Evolutionary conservation across 139 green algal species (phyloP).

Genomic region (Nannochloris sp.): DNA sequence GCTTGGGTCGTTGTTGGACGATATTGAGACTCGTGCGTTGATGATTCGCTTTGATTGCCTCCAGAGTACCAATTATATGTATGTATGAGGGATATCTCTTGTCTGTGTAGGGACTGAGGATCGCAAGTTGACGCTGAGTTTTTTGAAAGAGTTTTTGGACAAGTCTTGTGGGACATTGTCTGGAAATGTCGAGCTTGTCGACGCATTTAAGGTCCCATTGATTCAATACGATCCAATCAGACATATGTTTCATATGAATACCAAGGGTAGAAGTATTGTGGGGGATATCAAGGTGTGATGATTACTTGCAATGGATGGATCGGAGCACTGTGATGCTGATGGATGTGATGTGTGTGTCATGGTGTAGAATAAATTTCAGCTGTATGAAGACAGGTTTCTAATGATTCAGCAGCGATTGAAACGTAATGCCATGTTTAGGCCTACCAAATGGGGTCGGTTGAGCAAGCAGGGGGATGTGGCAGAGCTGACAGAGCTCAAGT

Average conservation of each 20-base stretch:
- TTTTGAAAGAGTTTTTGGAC: conserved; percentile 30
- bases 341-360: neutral
- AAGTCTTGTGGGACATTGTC: neutral
- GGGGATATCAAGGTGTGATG: conserved; percentile 23
- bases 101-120: conserved; percentile 18
- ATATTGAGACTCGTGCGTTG: conserved; percentile 22
- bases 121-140: conserved; percentile 15
- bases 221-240: conserved; percentile 53
- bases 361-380: conserved; percentile 54
- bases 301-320: neutral
- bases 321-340: conserved; percentile 5
- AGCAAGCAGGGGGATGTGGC: neutral
- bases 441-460: conserved; percentile 12
- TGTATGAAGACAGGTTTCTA: conserved; percentile 61
- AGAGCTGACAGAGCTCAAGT: conserved; percentile 70
- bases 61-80: neutral
- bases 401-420: conserved; percentile 65
- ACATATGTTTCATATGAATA: conserved; percentile 29
- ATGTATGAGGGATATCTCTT: no score
- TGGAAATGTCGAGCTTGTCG: conserved; percentile 28
- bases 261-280: conserved; percentile 23
- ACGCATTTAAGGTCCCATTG: conserved; percentile 47
- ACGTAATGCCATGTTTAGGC: conserved; percentile 51
- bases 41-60: neutral
- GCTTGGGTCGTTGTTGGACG: conserved; percentile 27